phyloP scores from a whole-genome alignment of 202 grass and related monocot species.

The Saccharum hybrid region DNA sequence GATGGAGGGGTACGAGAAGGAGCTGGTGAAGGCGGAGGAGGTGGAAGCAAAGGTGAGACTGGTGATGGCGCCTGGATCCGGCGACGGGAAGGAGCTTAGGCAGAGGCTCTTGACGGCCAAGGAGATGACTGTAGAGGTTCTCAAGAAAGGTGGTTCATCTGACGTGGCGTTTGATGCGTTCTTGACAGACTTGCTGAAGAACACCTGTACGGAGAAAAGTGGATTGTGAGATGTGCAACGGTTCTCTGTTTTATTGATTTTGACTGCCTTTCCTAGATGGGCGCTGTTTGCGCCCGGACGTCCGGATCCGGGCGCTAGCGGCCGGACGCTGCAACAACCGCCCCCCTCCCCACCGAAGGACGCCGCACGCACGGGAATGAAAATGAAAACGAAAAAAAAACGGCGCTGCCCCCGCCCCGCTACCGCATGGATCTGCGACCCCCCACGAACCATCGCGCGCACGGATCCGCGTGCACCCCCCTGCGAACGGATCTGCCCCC shows the following conservation, averaged over 20 bases:
- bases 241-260: neutral
- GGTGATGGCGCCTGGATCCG: conserved; percentile 45
- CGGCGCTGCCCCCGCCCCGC: too few relatives aligned
- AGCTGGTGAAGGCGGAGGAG: conserved; percentile 54
- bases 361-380: too few relatives aligned
- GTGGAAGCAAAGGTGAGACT: conserved; percentile 60
- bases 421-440: too few relatives aligned
- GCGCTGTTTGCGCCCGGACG: too few relatives aligned
- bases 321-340: too few relatives aligned
- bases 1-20: conserved; percentile 64
- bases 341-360: too few relatives aligned
- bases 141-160: conserved; percentile 47
- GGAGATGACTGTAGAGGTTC: conserved; percentile 43
- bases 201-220: neutral
- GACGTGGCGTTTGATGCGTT: conserved; percentile 38
- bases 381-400: too few relatives aligned
- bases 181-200: conserved; percentile 9
- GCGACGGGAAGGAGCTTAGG: conserved; percentile 39
- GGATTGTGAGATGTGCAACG: neutral
- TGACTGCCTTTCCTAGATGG: neutral
- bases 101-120: conserved; percentile 34
- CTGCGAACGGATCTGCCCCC: too few relatives aligned
- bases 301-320: too few relatives aligned
- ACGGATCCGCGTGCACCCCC: too few relatives aligned
- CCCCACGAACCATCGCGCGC: too few relatives aligned